Conservation (phyloP, 2,329 filamentous ascomycete species). For the Exophiala viscosa region DNA sequence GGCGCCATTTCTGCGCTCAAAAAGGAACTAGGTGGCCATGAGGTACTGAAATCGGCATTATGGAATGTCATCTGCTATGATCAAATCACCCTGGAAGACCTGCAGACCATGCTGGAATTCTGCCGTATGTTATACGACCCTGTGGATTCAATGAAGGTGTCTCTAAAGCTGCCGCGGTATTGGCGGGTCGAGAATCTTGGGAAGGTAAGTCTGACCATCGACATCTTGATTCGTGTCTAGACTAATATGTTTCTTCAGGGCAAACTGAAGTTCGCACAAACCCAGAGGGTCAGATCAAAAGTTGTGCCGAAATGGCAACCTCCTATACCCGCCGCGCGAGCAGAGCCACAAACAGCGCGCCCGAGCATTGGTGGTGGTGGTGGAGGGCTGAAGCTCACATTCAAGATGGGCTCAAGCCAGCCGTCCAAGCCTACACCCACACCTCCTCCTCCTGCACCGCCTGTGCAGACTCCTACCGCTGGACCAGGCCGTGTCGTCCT, state of each 20-base stretch:
- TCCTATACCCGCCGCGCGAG: slow-evolving; percentile 22
- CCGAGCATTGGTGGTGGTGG: slow-evolving; percentile 5
- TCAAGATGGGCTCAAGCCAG: slow-evolving; percentile 30
- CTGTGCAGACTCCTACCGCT: slow-evolving; percentile 32
- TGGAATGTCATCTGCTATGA: slow-evolving; percentile 56
- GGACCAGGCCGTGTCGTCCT: slow-evolving; percentile 36
- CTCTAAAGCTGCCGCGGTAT: slow-evolving; percentile 54
- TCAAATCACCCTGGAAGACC: slow-evolving; percentile 49
- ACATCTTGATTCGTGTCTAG: background rate
- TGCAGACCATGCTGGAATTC: slow-evolving; percentile 56
- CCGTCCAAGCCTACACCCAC: slow-evolving; percentile 36
- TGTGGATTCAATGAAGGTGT: slow-evolving; percentile 48
- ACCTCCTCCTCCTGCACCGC: slow-evolving; percentile 31
- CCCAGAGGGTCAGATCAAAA: slow-evolving; percentile 38
- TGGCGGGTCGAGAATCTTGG: slow-evolving; percentile 54
- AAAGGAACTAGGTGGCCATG: slow-evolving; percentile 48
- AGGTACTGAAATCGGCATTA: slow-evolving; percentile 50
- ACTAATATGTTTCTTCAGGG: slow-evolving; percentile 32
- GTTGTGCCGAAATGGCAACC: slow-evolving; percentile 31
- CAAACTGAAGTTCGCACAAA: slow-evolving; percentile 42
- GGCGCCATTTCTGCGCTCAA: slow-evolving; percentile 58
- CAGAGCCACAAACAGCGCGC: slow-evolving; percentile 7
- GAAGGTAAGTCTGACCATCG: slow-evolving; percentile 37
- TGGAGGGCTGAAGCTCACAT: slow-evolving; percentile 16
- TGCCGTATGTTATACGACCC: slow-evolving; percentile 55